A percentile compares a stretch with the other conserved stretches of the same genome.
Conservation (phyloP, 371 early-diverging fungal genomes). For the Lichtheimia hyalospora region DNA sequence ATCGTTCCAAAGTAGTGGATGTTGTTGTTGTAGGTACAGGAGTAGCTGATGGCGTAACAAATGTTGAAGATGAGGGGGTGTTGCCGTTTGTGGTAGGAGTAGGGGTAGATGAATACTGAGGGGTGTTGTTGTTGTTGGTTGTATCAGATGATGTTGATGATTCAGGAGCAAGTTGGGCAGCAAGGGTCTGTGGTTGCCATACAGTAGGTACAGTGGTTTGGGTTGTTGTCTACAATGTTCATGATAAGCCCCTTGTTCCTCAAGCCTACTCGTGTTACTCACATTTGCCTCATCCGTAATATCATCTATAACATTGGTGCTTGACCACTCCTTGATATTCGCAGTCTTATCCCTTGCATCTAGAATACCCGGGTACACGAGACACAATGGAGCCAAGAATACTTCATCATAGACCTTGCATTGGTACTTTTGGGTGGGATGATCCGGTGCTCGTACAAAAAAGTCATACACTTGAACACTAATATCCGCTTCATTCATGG, state of each 20-base stretch:
- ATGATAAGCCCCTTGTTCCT: no score
- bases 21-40: background rate
- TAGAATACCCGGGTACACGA: slow-evolving; percentile 61
- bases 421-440: slow-evolving; percentile 70
- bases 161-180: background rate
- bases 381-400: slow-evolving; percentile 71
- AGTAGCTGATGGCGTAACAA: slow-evolving; percentile 2
- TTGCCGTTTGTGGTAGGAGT: background rate
- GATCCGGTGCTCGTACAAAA: slow-evolving; percentile 73
- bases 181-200: slow-evolving; percentile 8
- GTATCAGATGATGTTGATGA: slow-evolving; percentile 3
- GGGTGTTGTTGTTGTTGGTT: background rate
- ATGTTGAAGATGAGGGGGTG: background rate
- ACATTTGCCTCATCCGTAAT: slow-evolving; percentile 35
- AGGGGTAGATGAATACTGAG: slow-evolving; percentile 2
- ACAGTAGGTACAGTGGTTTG: slow-evolving; percentile 6
- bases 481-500: slow-evolving; percentile 81
- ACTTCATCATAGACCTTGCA: slow-evolving; percentile 89
- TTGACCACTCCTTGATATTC: slow-evolving; percentile 18
- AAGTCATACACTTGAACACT: slow-evolving; percentile 80
- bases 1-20: slow-evolving; percentile 2
- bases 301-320: slow-evolving; percentile 33
- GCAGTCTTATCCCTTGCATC: slow-evolving; percentile 19
- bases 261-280: slow-evolving; percentile 4
- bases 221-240: background rate